Base-by-base conservation (phyloP, 164 flowering plant genomes). In the Piper betle region DNA sequence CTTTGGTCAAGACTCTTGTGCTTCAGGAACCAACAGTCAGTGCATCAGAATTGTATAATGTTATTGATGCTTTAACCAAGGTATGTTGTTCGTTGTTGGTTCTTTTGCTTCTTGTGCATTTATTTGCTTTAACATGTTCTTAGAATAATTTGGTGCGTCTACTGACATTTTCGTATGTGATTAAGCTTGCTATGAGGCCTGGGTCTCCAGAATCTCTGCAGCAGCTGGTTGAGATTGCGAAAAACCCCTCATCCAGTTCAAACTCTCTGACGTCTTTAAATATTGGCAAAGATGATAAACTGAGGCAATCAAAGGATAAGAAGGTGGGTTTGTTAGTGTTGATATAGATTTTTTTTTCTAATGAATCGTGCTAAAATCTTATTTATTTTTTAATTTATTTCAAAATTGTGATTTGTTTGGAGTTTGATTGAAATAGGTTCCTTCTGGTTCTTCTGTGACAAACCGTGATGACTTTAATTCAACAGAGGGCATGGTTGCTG, bases 41-140 rank as follows among this genome's bases (percentile, higher is more conserved):
- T 60, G 70, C 82, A 41, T 85, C 96, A 38, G 97, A 94, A 72
- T 83, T 94, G 62, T 93, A 80, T 57, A 88, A 78, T 77, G 78
- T 94, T 64, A 78, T 94, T 70, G 97, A 94, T 82, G 90, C 91
- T n/a, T 70, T 94, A 72, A 82, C 86, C 57, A 94, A 94, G 96
- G 97, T 86, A 39, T n/a, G 55, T 19, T 10, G 6, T 48, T 52
- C 20, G 9, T 13, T 43, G 54, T 10, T 61, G 43, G 33, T 56
- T 39, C 48, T 39, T 59, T 59, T n/a, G n/a, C n/a, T 13, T 16
- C 5, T 59, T 0, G 3, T n/a, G 58, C 58, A n/a, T 9, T 33
- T 54, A 55, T 53, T 18, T 33, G 5, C 37, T 53, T 18, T 46
- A 1, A 1, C 6, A 1, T 3, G 2, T 55, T 7, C 16, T 55